Conservation (phyloP, 2,329 filamentous ascomycete genomes). For the Fusarium devonianum region DNA sequence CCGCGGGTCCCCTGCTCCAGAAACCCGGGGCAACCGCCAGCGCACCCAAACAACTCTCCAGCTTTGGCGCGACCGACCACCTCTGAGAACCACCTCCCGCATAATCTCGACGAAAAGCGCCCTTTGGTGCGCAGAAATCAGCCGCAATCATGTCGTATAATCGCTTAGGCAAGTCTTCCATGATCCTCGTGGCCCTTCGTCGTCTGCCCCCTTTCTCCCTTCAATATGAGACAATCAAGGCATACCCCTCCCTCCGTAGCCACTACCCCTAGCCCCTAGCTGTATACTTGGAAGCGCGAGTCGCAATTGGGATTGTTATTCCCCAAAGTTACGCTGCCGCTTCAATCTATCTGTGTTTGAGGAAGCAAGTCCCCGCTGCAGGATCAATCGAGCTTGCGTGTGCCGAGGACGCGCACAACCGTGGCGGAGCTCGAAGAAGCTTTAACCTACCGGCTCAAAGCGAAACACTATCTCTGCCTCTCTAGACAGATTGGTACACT, state of each 20-base stretch:
- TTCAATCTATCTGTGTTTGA: slow-evolving; percentile 1
- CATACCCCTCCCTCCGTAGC: slow-evolving; percentile 25
- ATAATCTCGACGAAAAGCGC: slow-evolving; percentile 27
- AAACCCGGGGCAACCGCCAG: slow-evolving; percentile 38
- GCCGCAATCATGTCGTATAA: slow-evolving; percentile 72
- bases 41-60: not conserved
- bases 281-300: slow-evolving; percentile 25
- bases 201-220: slow-evolving; percentile 31
- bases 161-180: slow-evolving; percentile 68
- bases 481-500: slow-evolving; percentile 3
- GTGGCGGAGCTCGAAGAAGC: slow-evolving; percentile 22
- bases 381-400: slow-evolving; percentile 22
- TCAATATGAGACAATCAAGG: slow-evolving; percentile 34
- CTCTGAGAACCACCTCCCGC: slow-evolving; percentile 17
- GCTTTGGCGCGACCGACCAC: slow-evolving; percentile 14
- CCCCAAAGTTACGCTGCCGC: not conserved
- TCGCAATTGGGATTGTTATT: slow-evolving; percentile 5
- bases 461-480: slow-evolving; percentile 12
- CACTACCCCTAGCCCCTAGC: slow-evolving; percentile 26
- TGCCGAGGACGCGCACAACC: slow-evolving; percentile 23
- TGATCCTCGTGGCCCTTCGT: slow-evolving; percentile 20
- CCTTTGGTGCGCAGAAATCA: slow-evolving; percentile 36
- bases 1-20: slow-evolving; percentile 21
- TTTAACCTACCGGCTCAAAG: slow-evolving; percentile 7
- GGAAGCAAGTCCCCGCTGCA: slow-evolving; percentile 15